Base-by-base conservation (phyloP, 2,329 filamentous ascomycete species). In the Phaeosphaeria sp. region DNA sequence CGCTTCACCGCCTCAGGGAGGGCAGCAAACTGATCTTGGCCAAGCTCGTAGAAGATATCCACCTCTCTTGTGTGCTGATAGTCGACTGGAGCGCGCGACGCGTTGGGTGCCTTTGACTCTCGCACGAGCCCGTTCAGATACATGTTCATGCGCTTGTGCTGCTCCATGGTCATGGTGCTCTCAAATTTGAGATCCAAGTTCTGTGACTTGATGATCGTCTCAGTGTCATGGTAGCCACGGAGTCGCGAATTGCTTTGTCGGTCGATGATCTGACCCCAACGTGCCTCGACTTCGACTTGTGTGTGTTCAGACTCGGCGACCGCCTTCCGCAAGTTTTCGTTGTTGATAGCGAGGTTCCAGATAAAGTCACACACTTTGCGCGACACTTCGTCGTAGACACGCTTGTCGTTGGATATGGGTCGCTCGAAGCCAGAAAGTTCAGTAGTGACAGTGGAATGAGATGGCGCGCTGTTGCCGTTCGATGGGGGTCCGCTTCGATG, bases 251-350 rank as follows among this genome's bases (percentile, higher is more conserved):
- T 85, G 47, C 88, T 83, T 55, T 89, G 86, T 6, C 87, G 90
- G 59, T 89, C 85, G 71, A 87, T 88, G 15, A 98, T 83, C 23
- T 88, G 89, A 18, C 95, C 95, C 48, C 98, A 82, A 77, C 98
- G 98, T 10, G 93, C 95, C 79, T 99, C 95, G 54, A 99, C 91
- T 77, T 99, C 95, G 52, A 97, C 88, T 59, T 92, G 85, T 15
- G 93, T 89, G 6, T 87, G 87, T 17, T 85, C 83, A 11, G 83
- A 80, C 55, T 83, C 78, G 1, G 74, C 84, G 39, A 88, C 82
- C 11, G 80, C 81, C 52, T 57, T 58, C 11, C 73, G 71, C 22
- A 87, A 78, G 63, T 91, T 87, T n/a, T 85, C 82, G 59, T 88
- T 87, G 51, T 84, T 81, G 6, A 95, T 83, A 18, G 95, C 89